Conservation (phyloP, 305 asterid species). For the Fraxinus paxiana region DNA sequence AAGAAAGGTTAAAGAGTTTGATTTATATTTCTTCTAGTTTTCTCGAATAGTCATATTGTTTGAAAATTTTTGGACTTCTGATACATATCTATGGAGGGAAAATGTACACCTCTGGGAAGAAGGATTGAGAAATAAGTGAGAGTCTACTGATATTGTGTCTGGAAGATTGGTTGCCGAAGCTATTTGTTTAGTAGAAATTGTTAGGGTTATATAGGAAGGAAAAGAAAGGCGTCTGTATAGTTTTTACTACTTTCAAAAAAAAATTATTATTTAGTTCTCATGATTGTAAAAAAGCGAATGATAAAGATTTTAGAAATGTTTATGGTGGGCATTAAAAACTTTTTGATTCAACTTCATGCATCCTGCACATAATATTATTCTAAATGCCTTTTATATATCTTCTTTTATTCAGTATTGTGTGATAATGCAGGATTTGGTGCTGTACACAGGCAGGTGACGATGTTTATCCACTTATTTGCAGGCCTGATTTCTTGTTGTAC, state of each 20-base stretch:
- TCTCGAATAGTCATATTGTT: slow-evolving; percentile 7
- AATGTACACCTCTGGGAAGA: not conserved
- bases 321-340: too few relatives aligned
- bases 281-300: not conserved
- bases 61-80: not conserved
- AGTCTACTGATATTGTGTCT: not conserved
- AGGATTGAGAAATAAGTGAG: not conserved
- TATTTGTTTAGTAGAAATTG: not conserved
- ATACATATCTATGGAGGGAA: not conserved
- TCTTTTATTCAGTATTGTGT: slow-evolving; percentile 30
- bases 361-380: not conserved
- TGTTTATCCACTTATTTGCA: not conserved
- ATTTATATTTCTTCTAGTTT: not conserved
- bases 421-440: slow-evolving; percentile 79
- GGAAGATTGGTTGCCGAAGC: not conserved
- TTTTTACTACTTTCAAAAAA: not conserved
- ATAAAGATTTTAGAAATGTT: too few relatives aligned
- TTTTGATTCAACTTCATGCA: too few relatives aligned
- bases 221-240: not conserved
- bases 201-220: not conserved
- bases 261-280: not conserved
- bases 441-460: slow-evolving; percentile 71
- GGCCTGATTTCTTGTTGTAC: too few relatives aligned
- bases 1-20: not conserved
- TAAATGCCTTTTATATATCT: slow-evolving; percentile 5